Evolutionary conservation across 2,329 filamentous ascomycete species (phyloP).

Genomic region (Ophiocordyceps camponoti-leonardi): DNA sequence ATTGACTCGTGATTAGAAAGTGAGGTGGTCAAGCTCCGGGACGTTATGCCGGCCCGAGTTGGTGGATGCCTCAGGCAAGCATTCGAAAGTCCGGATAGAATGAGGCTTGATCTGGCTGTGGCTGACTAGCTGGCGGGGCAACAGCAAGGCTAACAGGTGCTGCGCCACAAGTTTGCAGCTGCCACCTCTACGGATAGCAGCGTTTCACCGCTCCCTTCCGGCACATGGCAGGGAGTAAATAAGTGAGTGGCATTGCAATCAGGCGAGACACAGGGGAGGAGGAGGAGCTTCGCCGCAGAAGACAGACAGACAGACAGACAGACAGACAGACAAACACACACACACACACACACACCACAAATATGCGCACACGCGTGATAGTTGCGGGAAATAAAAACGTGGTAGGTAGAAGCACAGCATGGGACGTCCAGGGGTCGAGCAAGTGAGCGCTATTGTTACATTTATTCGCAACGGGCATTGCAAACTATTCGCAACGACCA

Average conservation of each 20-base stretch:
- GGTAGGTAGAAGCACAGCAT: not conserved
- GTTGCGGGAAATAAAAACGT: not conserved
- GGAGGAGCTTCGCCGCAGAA: too few species aligned
- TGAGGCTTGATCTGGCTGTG: not conserved
- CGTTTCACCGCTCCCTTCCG: not conserved
- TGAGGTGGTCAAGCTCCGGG: constrained; percentile 2
- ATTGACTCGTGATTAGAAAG: constrained; percentile 9
- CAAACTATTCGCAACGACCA: not conserved
- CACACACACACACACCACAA: too few species aligned
- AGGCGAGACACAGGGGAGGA: not conserved
- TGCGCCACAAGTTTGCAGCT: not conserved
- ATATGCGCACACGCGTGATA: too few species aligned
- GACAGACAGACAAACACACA: not conserved
- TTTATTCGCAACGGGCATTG: not conserved
- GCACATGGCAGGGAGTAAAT: not conserved
- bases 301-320: not conserved
- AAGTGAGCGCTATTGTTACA: not conserved
- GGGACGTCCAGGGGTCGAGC: not conserved
- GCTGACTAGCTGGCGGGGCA: not conserved
- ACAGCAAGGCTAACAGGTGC: not conserved
- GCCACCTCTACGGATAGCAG: not conserved
- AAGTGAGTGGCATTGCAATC: not conserved
- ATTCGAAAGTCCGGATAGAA: not conserved
- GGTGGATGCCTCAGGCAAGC: not conserved
- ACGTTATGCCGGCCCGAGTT: not conserved